Percentiles rank a stretch among this genome's conserved stretches.
These are phyloP conservation scores for Austroboletus olivaceoglutinosus DNA, from an alignment of 1,284 basidiomycete species.

Conservation along the genomic window DNA sequence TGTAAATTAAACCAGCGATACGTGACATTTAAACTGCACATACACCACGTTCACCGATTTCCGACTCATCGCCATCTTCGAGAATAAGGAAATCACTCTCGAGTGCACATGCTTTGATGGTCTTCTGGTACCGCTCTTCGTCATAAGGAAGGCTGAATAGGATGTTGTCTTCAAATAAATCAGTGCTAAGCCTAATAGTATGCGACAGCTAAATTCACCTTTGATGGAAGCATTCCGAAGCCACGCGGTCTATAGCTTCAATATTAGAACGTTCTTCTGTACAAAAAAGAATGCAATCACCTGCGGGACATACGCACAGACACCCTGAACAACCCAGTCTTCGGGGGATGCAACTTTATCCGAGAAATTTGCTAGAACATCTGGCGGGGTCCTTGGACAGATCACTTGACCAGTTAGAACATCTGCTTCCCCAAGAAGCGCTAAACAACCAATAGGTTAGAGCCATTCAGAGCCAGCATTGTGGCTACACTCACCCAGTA, in stretches of 20 bases:
- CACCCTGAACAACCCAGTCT: constrained; percentile 74
- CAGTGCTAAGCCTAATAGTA: constrained; percentile 2
- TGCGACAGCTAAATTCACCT: constrained; percentile 40
- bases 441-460: constrained; percentile 36
- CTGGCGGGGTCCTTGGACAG: constrained; percentile 84
- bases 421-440: constrained; percentile 90
- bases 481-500: constrained; percentile 51
- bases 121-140: constrained; percentile 63
- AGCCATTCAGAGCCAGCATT: neutral
- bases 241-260: constrained; percentile 58
- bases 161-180: constrained; percentile 70
- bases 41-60: constrained; percentile 85
- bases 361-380: constrained; percentile 65
- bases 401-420: constrained; percentile 75
- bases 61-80: constrained; percentile 92
- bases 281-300: constrained; percentile 29
- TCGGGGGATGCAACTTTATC: constrained; percentile 42
- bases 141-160: constrained; percentile 85
- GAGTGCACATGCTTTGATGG: constrained; percentile 56
- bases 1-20: neutral
- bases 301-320: constrained; percentile 94
- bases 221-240: constrained; percentile 91
- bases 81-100: constrained; percentile 84
- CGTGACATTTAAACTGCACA: constrained; percentile 19
- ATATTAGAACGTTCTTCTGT: neutral